Evolutionary conservation across 2,329 filamentous ascomycete species (phyloP).

Genomic region (Tolypocladium paradoxum): DNA sequence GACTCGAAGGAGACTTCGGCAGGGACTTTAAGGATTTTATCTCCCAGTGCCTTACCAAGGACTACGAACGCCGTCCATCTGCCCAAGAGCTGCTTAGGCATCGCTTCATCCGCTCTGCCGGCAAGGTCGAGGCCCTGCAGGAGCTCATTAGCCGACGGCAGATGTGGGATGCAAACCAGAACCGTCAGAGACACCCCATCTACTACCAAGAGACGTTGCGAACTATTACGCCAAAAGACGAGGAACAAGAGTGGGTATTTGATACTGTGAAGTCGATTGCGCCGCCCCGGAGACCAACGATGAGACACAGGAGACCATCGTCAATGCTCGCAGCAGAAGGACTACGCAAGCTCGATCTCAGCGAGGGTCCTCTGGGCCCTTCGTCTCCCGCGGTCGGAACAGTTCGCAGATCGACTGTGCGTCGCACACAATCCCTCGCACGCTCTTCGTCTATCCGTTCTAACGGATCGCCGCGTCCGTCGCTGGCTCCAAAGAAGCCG

Average conservation of each 20-base stretch:
- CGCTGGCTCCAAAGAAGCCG: conserved; percentile 55
- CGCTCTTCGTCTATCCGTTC: conserved; percentile 19
- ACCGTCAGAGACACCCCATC: conserved; percentile 58
- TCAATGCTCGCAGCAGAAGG: conserved; percentile 47
- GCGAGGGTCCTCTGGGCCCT: conserved; percentile 47
- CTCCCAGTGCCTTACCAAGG: conserved; percentile 81
- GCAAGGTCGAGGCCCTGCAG: conserved; percentile 78
- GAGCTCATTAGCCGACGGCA: conserved; percentile 78
- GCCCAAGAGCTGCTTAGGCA: conserved; percentile 83
- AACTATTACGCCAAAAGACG: conserved; percentile 53
- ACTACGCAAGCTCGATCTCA: conserved; percentile 48
- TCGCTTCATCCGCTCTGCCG: conserved; percentile 76
- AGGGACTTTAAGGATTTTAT: conserved; percentile 93
- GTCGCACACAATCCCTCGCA: conserved; percentile 34
- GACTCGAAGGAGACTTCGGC: conserved; percentile 76
- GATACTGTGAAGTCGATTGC: conserved; percentile 75
- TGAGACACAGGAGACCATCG: conserved; percentile 44
- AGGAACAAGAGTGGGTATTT: conserved; percentile 88
- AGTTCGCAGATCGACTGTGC: conserved; percentile 48
- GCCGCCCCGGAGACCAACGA: conserved; percentile 39
- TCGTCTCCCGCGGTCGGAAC: conserved; percentile 44
- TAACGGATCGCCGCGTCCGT: conserved; percentile 31
- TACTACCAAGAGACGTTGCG: conserved; percentile 92
- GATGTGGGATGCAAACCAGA: conserved; percentile 66
- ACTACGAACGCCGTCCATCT: conserved; percentile 71